phyloP scores from a whole-genome alignment of 2,329 filamentous ascomycete species.

The Fusarium heterosporum region DNA sequence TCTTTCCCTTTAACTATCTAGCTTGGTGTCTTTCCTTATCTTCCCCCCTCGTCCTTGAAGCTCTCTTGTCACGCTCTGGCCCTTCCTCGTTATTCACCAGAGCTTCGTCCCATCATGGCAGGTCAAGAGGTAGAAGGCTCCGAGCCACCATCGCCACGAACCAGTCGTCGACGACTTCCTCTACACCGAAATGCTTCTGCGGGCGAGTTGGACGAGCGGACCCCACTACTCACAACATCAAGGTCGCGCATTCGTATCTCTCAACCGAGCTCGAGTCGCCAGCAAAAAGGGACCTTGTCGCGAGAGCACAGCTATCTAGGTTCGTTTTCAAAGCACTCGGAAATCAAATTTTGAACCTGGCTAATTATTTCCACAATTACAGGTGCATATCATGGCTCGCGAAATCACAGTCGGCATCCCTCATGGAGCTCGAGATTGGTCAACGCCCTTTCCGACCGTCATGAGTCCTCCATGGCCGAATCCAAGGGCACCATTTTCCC shows the following conservation, averaged over 20 bases:
- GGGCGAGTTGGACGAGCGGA: conserved; percentile 57
- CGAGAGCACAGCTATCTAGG: conserved; percentile 60
- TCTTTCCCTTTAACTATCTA: background rate
- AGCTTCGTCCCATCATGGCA: conserved; percentile 46
- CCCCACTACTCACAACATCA: conserved; percentile 57
- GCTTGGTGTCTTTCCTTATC: background rate
- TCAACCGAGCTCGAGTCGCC: conserved; percentile 46
- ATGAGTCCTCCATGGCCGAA: conserved; percentile 66
- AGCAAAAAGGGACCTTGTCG: conserved; percentile 45
- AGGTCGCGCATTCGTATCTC: conserved; percentile 58
- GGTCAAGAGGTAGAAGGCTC: conserved; percentile 48
- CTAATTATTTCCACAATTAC: conserved; percentile 22
- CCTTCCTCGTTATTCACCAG: background rate
- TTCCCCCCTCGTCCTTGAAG: conserved; percentile 1
- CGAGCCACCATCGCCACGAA: conserved; percentile 52
- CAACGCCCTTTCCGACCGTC: conserved; percentile 69
- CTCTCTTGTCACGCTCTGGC: conserved; percentile 6
- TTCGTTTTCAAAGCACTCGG: conserved; percentile 33
- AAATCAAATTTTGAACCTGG: background rate
- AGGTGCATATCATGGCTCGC: conserved; percentile 55
- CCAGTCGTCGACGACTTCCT: conserved; percentile 46
- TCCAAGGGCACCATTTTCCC: conserved; percentile 75
- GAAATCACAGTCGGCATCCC: conserved; percentile 67
- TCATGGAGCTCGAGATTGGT: conserved; percentile 72
- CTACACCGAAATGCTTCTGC: conserved; percentile 47